Percentiles rank a stretch among this genome's conserved stretches.
phyloP scores from a whole-genome alignment of 2,329 filamentous ascomycete species.

The Thelonectria rubi region DNA sequence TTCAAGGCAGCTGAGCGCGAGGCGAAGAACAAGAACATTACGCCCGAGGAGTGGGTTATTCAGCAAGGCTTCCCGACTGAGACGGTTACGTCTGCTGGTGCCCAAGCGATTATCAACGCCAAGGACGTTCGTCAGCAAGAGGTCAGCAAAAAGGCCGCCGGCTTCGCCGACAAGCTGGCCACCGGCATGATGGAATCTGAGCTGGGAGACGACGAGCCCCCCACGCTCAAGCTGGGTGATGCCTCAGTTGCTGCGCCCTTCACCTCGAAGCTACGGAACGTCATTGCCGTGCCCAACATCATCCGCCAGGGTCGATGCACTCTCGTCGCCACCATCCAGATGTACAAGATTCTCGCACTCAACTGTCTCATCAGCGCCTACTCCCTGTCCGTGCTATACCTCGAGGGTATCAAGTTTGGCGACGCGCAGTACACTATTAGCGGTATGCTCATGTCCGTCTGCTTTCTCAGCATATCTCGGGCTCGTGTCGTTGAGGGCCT shows the following conservation, averaged over 20 bases:
- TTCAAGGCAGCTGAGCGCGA: conserved; percentile 90
- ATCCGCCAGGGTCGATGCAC: conserved; percentile 98
- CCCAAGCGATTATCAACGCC: conserved; percentile 64
- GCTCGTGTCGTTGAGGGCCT: conserved; percentile 94
- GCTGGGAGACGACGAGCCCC: conserved; percentile 87
- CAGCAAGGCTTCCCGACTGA: conserved; percentile 64
- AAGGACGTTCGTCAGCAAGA: conserved; percentile 59
- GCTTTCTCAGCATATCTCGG: conserved; percentile 98
- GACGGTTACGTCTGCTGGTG: conserved; percentile 73
- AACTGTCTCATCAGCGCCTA: conserved; percentile 99
- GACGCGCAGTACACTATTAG: conserved; percentile 98
- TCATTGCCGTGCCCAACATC: conserved; percentile 97
- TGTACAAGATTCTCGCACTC: conserved; percentile 99
- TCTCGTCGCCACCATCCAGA: conserved; percentile 97
- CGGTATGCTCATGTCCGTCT: conserved; percentile 99
- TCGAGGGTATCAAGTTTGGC: conserved; percentile 98
- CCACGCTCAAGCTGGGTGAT: conserved; percentile 95
- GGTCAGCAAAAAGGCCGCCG: conserved; percentile 75
- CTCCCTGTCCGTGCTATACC: conserved; percentile 93
- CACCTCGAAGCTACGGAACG: conserved; percentile 96
- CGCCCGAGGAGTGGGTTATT: conserved; percentile 65
- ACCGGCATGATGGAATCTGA: conserved; percentile 89
- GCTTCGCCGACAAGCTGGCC: conserved; percentile 86
- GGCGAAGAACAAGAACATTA: conserved; percentile 78
- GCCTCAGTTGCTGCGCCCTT: conserved; percentile 97